Evolutionary conservation across 2,329 filamentous ascomycete species (phyloP).

Genomic region (Leptodontidium sp.): DNA sequence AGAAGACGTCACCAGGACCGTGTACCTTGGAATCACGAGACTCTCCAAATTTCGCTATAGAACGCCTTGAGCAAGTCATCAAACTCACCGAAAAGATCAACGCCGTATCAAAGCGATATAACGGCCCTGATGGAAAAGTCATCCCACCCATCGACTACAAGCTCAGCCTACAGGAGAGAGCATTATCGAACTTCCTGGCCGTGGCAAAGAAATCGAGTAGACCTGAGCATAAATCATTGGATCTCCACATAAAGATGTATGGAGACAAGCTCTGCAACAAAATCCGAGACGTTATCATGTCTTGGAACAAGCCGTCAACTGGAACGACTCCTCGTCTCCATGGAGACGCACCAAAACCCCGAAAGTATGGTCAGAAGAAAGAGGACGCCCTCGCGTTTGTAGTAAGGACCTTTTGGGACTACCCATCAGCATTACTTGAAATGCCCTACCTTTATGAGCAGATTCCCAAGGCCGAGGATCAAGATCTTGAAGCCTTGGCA

Average conservation of each 20-base stretch:
- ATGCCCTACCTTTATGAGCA: neutral
- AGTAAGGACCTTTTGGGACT: neutral
- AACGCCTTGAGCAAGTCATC: neutral
- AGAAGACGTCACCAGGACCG: neutral
- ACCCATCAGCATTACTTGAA: neutral
- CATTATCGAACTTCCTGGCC: neutral
- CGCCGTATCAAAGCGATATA: neutral
- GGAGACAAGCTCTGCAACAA: neutral
- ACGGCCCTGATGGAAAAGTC: neutral
- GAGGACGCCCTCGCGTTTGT: neutral
- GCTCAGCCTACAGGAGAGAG: neutral
- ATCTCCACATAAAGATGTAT: neutral
- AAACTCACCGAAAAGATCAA: neutral
- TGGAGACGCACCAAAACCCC: neutral
- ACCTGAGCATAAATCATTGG: neutral
- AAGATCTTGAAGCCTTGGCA: neutral
- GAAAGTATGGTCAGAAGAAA: neutral
- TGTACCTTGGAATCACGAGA: neutral
- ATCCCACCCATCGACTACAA: neutral
- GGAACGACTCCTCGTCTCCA: neutral
- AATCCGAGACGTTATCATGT: neutral
- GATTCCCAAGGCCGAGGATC: too few species aligned
- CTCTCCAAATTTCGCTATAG: neutral
- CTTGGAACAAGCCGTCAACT: neutral
- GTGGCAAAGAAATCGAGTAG: too few species aligned